Evolutionary conservation across 345 rosid genomes (phyloP), one percentile per base, ranked within the genome.

Genomic region (Populus davidiana): DNA sequence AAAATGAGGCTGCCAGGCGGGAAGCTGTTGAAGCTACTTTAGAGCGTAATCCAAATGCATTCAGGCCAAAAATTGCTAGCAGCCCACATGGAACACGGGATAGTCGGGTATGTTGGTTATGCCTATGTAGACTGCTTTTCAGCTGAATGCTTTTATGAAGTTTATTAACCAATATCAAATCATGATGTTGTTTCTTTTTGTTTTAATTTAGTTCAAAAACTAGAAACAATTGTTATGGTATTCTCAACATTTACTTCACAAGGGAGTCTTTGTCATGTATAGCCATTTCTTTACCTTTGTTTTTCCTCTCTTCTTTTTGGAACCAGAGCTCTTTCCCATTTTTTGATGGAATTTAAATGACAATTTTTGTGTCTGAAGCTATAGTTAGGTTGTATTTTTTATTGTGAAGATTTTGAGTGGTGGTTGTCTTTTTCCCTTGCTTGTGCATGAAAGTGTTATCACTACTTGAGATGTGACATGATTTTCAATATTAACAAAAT

Each of bases 11-110:
- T 78, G 90, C 91, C 8, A 89, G 99, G 83, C 85, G 93, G 78
- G 98, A 96, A 78, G 98, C 99, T 39, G 90, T 96, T 71, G 97
- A 92, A 86, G 87, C 95, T 81, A 96, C 98, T 43, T 86, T 96
- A 74, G 98, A 96, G 78, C 94, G 98, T 61, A 96, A 94, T 80
- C 99, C 98, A 67, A 90, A 91, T 86, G 99, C 99, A 33, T 96
- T 96, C 80, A 92, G 96, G 81, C 99, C 99, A 27, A 96, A 96
- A 85, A 94, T 96, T 85, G 98, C 94, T 64, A 91, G 97, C 85
- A 92, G 99, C 71, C 98, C 98, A n/a, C 98, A 90, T 85, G 94
- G 88, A 83, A 77, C 81, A 61, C 85, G 88, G 31, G 98, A 90
- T 77, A 90, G 78, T 81, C 89, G 87, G 88, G 99, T 96, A 90